Evolutionary conservation across 257 asterid genomes (phyloP), one percentile per base, ranked within the genome.

Genomic region (Penstemon davidsonii): DNA sequence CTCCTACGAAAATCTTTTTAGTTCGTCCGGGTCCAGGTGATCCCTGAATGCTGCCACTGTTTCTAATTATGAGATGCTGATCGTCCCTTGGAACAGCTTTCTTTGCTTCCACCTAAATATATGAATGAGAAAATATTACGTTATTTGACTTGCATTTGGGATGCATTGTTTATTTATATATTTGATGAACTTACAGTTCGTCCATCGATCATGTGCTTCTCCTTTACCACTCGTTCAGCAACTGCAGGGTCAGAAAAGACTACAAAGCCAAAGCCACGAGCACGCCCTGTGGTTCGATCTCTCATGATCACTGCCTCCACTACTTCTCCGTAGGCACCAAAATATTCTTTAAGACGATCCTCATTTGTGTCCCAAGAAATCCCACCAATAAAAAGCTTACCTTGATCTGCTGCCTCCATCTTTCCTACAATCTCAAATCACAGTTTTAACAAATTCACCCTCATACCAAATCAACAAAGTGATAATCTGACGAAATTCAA

Each of bases 1-100:
- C 98, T 56, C 97, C 97, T 0, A 91, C 97, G 57, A 91, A 91
- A 33, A 91, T 88, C 79, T 91, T 91, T 74, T 85, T 88, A 47
- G 97, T 85, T 59, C 86, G 95, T 47, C 79, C 77, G 10, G 89
- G 91, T 74, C 92, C 72, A 9, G 98, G 96, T 40, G 94, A 88
- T 6, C 87, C 84, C 53, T 83, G 96, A 68, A 79, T 72, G 75
- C 87, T 87, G 62, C 79, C 76, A 10, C 38, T 81, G 81, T 76
- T 77, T 73, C 79, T 75, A 66, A 44, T 80, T 37, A 70, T 67
- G 73, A 39, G 71, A 46, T 67, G 79, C 51, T 82, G 88, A 70
- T 86, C 96, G 13, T 92, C 96, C 76, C 89, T 86, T n/a, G 98
- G 98, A 69, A 91, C 96, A 75, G 96, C 98, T 79, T 86, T 91